phyloP scores from a whole-genome alignment of 441 rosid species.

The Aquilaria agallochum region DNA sequence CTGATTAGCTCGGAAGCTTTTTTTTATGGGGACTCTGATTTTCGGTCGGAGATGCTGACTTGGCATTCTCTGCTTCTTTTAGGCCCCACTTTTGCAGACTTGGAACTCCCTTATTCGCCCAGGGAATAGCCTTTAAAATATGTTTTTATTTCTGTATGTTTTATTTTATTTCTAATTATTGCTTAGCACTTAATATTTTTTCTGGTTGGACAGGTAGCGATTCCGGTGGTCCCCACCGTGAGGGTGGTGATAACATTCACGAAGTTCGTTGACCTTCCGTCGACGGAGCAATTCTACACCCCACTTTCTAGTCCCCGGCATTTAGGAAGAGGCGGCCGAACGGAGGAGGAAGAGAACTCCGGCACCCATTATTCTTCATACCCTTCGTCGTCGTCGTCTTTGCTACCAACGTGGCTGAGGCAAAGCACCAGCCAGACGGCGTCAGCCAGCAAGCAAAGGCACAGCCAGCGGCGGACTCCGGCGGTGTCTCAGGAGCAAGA shows the following conservation, averaged over 20 bases:
- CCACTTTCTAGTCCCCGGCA: conserved; percentile 76
- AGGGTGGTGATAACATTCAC: conserved; percentile 87
- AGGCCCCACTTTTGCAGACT: conserved; percentile 28
- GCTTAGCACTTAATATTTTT: neutral
- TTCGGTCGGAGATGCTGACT: conserved; percentile 23
- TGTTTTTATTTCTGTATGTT: neutral
- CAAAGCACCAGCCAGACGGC: conserved; percentile 36
- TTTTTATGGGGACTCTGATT: conserved; percentile 25
- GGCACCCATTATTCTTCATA: conserved; percentile 28
- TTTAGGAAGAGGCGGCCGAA: conserved; percentile 27
- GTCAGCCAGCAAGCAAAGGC: conserved; percentile 41
- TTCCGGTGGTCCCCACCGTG: conserved; percentile 93
- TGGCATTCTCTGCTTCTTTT: conserved; percentile 16
- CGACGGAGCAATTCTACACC: conserved; percentile 71
- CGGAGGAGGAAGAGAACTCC: conserved; percentile 40
- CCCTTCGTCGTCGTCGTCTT: conserved; percentile 20
- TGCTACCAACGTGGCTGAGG: conserved; percentile 44
- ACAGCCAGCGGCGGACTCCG: conserved; percentile 12
- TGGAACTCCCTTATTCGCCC: conserved; percentile 6
- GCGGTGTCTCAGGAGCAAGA: conserved; percentile 13
- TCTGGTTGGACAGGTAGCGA: conserved; percentile 59
- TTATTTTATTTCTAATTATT: neutral
- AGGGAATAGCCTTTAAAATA: neutral
- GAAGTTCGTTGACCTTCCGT: conserved; percentile 64
- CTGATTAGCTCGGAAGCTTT: conserved; percentile 25